Evolutionary conservation across 805 yeast species (phyloP), one percentile per base, ranked within the genome.

Genomic region (Sungouiozyma intestinalis): DNA sequence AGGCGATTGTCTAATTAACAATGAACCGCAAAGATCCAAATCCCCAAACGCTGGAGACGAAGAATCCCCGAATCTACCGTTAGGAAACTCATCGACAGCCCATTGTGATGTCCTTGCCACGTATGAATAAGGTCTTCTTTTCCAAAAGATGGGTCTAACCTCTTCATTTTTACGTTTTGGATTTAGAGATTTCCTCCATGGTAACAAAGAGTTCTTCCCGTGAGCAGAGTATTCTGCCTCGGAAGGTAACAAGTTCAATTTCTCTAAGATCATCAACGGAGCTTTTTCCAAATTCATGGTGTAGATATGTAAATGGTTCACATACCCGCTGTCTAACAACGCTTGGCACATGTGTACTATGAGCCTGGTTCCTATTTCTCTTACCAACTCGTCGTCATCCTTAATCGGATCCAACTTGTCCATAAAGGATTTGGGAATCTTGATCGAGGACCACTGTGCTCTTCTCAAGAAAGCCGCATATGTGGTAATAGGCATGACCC

Each of bases 1-100:
- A 3, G 85, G 79, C 2, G 88, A 76, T 62, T 86, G 95, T 62
- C 95, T 76, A 52, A 88, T 75, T 55, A 87, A 68, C 19, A 81
- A 79, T 31, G 86, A 76, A 16, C 90, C 92, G 51, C 79, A 80
- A 41, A 83, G 71, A 59, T 85, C 95, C 44, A 87, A 72, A 49
- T 85, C 94, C 54, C 95, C 95, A 65, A 83, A 88, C 2, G 97
- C 97, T 3, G 98, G 98, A 35, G 97, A 92, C 45, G 95, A 72
- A 3, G 97, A 85, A 61, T 92, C 97, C 55, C 98, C 98, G 88
- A 96, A 92, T 67, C 98, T 74, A 46, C 98, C 98, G 63, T 90
- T 92, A 40, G 98, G 98, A 58, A 90, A 92, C 63, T 92, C 98
- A 65, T 92, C 98, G 87, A 47, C 58, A 2, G 60, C 53, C 62